Base-by-base conservation (phyloP, 2,329 filamentous ascomycete genomes). In the Fusarium sp. region DNA sequence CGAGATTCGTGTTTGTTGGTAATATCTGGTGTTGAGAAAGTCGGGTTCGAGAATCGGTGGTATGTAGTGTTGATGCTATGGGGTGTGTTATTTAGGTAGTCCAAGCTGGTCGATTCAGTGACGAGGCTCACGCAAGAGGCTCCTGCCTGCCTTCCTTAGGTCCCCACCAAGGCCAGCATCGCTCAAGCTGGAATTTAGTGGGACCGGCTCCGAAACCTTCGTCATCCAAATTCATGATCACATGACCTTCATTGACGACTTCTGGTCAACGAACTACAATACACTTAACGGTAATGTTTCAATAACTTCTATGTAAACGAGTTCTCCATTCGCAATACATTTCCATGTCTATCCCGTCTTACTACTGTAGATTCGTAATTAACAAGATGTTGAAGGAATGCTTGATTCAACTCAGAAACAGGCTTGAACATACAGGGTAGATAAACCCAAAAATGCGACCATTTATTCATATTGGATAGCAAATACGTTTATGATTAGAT, bases 61-160 rank as follows among this genome's bases (percentile, higher is more conserved):
- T 65, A 58, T 59, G 53, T 47, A 52, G 62, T 62, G 55, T 70
- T 71, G 57, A 59, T 73, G 73, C 53, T 62, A 74, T 68, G 57
- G 48, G 62, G 67, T 74, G 75, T 72, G 75, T 70, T 63, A 57
- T 67, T 58, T 63, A n/a, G n/a, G n/a, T n/a, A 58, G 65, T 65
- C 61, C 65, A 70, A 76, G 73, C 75, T 76, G 67, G 69, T 67
- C 62, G 69, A 69, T 64, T 76, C 69, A 75, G 69, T 74, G 74
- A 75, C 74, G 70, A 79, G 75, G 76, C 77, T 75, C 76, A 79
- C 78, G 78, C 78, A 80, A 79, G 68, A 79, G 76, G 77, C 78
- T 76, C 78, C 78, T 80, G 78, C 78, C 78, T 80, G 74, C 78
- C 78, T 79, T 69, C 58, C 25, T 29, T 45, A 58, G 58, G 67